Conservation (phyloP, 2,329 filamentous ascomycete genomes). For the Colletotrichum sp. region DNA sequence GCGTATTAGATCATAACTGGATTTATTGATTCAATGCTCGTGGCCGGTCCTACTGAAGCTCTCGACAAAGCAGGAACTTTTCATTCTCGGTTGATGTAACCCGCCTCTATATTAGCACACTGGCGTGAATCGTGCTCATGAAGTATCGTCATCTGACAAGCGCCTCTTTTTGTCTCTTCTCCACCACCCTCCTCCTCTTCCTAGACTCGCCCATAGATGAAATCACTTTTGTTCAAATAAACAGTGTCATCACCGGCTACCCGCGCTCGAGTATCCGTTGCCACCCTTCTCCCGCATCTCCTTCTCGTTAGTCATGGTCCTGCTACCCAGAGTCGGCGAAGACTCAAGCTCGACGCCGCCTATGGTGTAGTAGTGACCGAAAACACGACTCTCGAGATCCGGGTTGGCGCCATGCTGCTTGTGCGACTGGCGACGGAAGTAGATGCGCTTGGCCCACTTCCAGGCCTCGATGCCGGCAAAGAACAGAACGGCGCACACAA, state of each 20-base stretch:
- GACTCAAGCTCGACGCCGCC: slow-evolving; percentile 21
- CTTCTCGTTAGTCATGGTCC: slow-evolving; percentile 20
- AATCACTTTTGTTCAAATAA: background rate
- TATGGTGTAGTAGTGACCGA: slow-evolving; percentile 34
- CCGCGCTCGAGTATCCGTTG: slow-evolving; percentile 10
- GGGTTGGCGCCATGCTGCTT: slow-evolving; percentile 22
- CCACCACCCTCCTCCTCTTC: background rate
- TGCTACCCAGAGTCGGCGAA: slow-evolving; percentile 16
- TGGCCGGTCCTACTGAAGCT: background rate
- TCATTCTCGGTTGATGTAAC: background rate
- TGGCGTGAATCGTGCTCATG: background rate
- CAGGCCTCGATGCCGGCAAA: slow-evolving; percentile 62
- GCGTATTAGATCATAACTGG: background rate
- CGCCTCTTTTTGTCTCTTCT: background rate
- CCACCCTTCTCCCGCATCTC: slow-evolving; percentile 19
- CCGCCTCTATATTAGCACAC: background rate
- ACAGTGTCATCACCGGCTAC: background rate
- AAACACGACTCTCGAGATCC: slow-evolving; percentile 36
- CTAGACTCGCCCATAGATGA: background rate
- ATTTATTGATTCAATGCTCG: background rate
- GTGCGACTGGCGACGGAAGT: slow-evolving; percentile 34
- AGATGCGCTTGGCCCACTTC: slow-evolving; percentile 62
- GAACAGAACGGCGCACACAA: slow-evolving; percentile 59
- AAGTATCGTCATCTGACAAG: background rate
- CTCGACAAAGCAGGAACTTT: background rate